These are phyloP conservation scores for Dactylellina drechsleri DNA, from an alignment of 2,329 filamentous ascomycete species.

Conservation along the genomic window DNA sequence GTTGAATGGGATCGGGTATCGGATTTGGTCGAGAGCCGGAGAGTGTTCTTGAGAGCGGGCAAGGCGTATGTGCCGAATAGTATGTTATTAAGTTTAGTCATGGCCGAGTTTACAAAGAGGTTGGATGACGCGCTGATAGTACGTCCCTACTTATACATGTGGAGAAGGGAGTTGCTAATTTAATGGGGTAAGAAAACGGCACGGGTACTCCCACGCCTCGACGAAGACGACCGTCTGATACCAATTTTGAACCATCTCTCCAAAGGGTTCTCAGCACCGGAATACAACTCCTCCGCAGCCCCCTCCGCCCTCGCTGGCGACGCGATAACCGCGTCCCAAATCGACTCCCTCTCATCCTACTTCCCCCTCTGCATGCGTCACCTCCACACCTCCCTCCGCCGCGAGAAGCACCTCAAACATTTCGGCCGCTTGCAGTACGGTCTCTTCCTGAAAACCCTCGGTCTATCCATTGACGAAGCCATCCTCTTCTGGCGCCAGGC, in stretches of 20 bases:
- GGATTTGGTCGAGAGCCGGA: constrained; percentile 82
- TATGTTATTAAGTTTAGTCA: constrained; percentile 88
- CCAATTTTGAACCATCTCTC: constrained; percentile 84
- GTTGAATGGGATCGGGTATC: constrained; percentile 95
- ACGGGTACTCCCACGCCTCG: constrained; percentile 87
- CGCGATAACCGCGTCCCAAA: constrained; percentile 78
- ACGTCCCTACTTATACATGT: constrained; percentile 60
- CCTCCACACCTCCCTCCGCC: constrained; percentile 83
- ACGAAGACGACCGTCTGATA: constrained; percentile 91
- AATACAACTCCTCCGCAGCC: constrained; percentile 78
- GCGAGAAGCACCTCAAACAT: constrained; percentile 91
- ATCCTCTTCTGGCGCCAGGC: constrained; percentile 88
- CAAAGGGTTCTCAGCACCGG: constrained; percentile 93
- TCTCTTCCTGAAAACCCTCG: constrained; percentile 95
- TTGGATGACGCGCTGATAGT: constrained; percentile 87
- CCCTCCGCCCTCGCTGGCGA: constrained; percentile 71
- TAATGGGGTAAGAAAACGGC: constrained; percentile 74
- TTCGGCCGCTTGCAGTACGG: constrained; percentile 93
- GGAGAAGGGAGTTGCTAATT: too few species aligned
- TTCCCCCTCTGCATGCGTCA: constrained; percentile 96
- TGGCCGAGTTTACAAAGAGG: constrained; percentile 82
- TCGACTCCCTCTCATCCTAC: constrained; percentile 81
- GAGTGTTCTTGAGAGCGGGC: constrained; percentile 79
- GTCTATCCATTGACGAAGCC: constrained; percentile 88
- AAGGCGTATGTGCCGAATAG: constrained; percentile 90